Conservation (phyloP, 2,329 filamentous ascomycete genomes). For the Penicillium fuscoglaucum region DNA sequence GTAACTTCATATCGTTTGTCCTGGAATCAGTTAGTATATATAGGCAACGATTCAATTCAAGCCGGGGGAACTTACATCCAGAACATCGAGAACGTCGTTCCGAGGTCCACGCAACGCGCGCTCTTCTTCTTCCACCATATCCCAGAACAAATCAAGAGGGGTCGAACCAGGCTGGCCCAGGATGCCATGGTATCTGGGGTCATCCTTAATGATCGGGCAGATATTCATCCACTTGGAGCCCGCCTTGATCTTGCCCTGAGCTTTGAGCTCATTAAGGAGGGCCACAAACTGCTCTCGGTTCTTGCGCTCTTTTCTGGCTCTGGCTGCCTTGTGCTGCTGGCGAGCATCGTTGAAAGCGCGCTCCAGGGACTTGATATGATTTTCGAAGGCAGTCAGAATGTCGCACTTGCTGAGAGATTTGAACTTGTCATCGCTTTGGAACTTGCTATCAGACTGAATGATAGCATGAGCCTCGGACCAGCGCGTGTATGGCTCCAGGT, state of each 20-base stretch:
- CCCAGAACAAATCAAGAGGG: constrained; percentile 93
- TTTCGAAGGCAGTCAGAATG: constrained; percentile 88
- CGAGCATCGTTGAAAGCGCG: constrained; percentile 86
- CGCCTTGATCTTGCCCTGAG: constrained; percentile 79
- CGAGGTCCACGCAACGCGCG: constrained; percentile 75
- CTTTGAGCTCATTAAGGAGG: constrained; percentile 72
- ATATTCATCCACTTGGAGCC: constrained; percentile 88
- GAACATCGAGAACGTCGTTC: constrained; percentile 82
- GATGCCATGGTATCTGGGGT: constrained; percentile 80
- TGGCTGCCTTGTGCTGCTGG: constrained; percentile 81
- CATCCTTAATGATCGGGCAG: constrained; percentile 70
- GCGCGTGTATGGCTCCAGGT: constrained; percentile 88
- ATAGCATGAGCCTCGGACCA: constrained; percentile 88
- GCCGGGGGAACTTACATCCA: constrained; percentile 66
- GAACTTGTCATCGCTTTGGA: constrained; percentile 82
- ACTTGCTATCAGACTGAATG: constrained; percentile 74
- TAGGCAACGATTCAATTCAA: background rate
- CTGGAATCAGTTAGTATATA: constrained; percentile 52
- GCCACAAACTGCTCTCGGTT: constrained; percentile 77
- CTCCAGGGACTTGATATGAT: constrained; percentile 90
- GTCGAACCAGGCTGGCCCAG: constrained; percentile 81
- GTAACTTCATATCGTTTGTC: constrained; percentile 91
- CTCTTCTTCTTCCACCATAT: constrained; percentile 91
- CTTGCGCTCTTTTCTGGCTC: constrained; percentile 78
- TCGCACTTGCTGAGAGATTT: constrained; percentile 83